Evolutionary conservation across 768 basidiomycete genomes (phyloP), one percentile per base, ranked within the genome.

Genomic region (Tricholoma sp.): DNA sequence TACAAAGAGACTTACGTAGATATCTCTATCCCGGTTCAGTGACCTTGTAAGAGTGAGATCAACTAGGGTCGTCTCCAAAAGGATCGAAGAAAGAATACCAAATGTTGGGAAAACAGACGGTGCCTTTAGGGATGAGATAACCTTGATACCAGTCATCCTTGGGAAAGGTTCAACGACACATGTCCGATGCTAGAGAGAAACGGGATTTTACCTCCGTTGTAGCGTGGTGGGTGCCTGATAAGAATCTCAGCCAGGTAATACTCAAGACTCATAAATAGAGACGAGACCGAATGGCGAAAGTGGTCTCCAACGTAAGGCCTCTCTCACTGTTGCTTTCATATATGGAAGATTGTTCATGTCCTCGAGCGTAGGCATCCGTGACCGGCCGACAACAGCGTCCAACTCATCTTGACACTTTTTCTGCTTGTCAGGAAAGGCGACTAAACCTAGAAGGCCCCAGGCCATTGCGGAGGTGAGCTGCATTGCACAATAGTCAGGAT

Each of bases 341-440:
- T 72, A 74, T 0, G 71, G 70, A 24, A 75, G 52, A 11, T 59
- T 31, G 1, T 50, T 53, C 7, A 60, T 54, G 53, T 75, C 74
- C 12, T 57, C 57, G 37, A 70, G 61, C 12, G 53, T 59, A 1
- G 74, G 74, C 13, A 76, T 59, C 1, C 70, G 57, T 15, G 61
- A 61, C 5, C 50, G 48, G 0, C 70, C 70, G 6, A 74, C 53
- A 2, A 72, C 69, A 3, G 51, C 17, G 52, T 72, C 70, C 11
- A 76, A 45, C 52, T 75, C 73, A 10, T 56, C 64, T 50, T 70
- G 70, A 0, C 71, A 73, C 39, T 60, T 64, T n/a, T 51, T 50
- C 57, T 70, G 71, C 3, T 68, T 63, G 1, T 70, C 68, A 2
- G 72, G 73, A 52, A 70, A 59, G 33, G 33, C 37, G 24, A 24